These are phyloP conservation scores for Schizosaccharomyces cryophilus DNA, from an alignment of 805 yeast species.

Conservation along the genomic window DNA sequence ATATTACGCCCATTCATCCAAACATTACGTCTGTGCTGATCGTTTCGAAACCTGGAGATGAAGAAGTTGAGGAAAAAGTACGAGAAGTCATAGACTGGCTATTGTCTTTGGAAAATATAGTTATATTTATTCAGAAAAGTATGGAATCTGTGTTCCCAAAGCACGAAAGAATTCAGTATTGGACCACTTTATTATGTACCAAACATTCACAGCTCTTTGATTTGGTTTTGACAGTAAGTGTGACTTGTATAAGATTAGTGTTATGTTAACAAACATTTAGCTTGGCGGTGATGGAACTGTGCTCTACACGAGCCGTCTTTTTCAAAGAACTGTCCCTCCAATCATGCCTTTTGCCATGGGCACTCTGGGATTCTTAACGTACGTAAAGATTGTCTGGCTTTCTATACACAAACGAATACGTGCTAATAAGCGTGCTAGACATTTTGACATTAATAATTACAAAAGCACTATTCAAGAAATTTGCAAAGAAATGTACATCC, in stretches of 20 bases:
- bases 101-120: neutral
- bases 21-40: neutral
- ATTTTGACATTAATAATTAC: slow-evolving; percentile 45
- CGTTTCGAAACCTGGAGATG: neutral
- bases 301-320: slow-evolving; percentile 22
- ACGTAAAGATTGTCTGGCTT: slow-evolving; percentile 42
- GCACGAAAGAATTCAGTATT: slow-evolving; percentile 11
- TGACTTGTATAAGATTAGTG: neutral
- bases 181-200: slow-evolving; percentile 56
- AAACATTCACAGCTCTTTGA: slow-evolving; percentile 54
- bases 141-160: neutral
- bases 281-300: slow-evolving; percentile 93
- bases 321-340: slow-evolving; percentile 75
- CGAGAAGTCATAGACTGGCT: neutral
- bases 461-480: slow-evolving; percentile 23
- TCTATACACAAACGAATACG: too few species aligned
- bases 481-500: slow-evolving; percentile 1
- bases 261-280: neutral
- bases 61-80: neutral
- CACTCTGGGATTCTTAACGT: slow-evolving; percentile 55
- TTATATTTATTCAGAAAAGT: neutral
- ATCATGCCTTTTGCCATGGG: slow-evolving; percentile 65
- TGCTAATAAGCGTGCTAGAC: slow-evolving; percentile 24
- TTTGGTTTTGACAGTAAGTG: slow-evolving; percentile 35
- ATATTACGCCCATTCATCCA: neutral